phyloP scores from a whole-genome alignment of 1,284 basidiomycete genomes.

The Apiotrichum sp. region DNA sequence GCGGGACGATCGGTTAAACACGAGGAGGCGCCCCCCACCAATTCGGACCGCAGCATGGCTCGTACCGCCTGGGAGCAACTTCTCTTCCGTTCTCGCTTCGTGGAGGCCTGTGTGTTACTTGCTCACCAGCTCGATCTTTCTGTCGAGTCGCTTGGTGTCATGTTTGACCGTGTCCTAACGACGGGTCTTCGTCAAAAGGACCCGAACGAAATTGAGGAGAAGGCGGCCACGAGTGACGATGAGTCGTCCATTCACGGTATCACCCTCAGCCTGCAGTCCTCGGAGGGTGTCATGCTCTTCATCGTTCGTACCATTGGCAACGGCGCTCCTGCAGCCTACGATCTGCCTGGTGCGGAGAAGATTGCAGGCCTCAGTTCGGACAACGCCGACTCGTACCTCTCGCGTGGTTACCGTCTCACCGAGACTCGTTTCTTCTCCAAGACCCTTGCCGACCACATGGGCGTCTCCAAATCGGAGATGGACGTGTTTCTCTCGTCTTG shows the following conservation, averaged over 20 bases:
- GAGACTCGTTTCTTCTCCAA: slow-evolving; percentile 51
- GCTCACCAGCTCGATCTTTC: slow-evolving; percentile 49
- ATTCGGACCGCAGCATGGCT: slow-evolving; percentile 24
- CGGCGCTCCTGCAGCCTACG: slow-evolving; percentile 27
- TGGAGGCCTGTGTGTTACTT: slow-evolving; percentile 49
- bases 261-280: slow-evolving; percentile 36
- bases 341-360: slow-evolving; percentile 28
- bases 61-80: slow-evolving; percentile 30
- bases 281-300: slow-evolving; percentile 51
- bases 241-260: slow-evolving; percentile 44
- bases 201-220: slow-evolving; percentile 20
- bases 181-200: slow-evolving; percentile 44
- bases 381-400: slow-evolving; percentile 48
- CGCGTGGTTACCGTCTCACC: slow-evolving; percentile 51
- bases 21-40: slow-evolving; percentile 23
- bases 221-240: slow-evolving; percentile 29
- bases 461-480: slow-evolving; percentile 50
- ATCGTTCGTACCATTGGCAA: slow-evolving; percentile 49
- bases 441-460: slow-evolving; percentile 49
- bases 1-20: slow-evolving; percentile 19
- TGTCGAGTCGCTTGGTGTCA: slow-evolving; percentile 56
- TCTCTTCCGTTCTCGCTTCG: slow-evolving; percentile 49
- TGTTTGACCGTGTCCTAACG: slow-evolving; percentile 53
- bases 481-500: slow-evolving; percentile 49
- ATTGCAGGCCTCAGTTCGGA: slow-evolving; percentile 25